Evolutionary conservation across 371 early-diverging fungal species (phyloP), one percentile per base, ranked within the genome.

Genomic region (Mortierella sp.): DNA sequence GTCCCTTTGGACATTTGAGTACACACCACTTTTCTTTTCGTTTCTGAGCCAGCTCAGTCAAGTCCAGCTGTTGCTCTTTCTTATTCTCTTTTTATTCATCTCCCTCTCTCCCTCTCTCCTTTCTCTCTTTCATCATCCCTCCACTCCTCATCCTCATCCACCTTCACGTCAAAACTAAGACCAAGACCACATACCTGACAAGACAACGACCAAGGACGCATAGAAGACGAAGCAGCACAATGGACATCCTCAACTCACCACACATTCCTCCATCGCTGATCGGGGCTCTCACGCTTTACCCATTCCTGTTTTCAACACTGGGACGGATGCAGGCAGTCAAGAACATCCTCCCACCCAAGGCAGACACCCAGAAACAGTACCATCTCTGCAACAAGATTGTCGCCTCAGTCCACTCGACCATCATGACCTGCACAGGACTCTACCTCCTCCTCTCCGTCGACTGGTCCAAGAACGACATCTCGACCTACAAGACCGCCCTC

Each of bases 321-420:
- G 63, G 79, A 31, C 76, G 71, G n/a, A 70, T 76, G 60, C 79
- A 42, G 70, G 77, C 74, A 68, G 74, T 79, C 80, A 81, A 63
- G 77, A 38, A 73, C 55, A 71, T 86, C 42, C 76, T 86, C 34
- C 87, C 87, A 10, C 87, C 74, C 60, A 82, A 82, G 80, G 82
- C 87, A 2, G 80, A 76, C 44, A 73, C 45, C 1, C 83, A 86
- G 47, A 86, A 82, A 72, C 78, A 70, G 14, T 86, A 86, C 76
- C 82, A 86, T 60, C 80, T 86, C 73, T 78, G 75, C 71, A 86
- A 86, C 76, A 82, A 82, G 80, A 77, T 86, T 34, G 87, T 86
- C 1, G 87, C 87, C 60, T 86, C 87, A 38, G 73, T 75, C 19
- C 87, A 86, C 42, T 86, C 87, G 21, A 86, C 87, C 31, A 76